Evolutionary conservation across 208 protist species (phyloP), one percentile per base, ranked within the genome.

Genomic region (Acanthamoeba lenticulata): DNA sequence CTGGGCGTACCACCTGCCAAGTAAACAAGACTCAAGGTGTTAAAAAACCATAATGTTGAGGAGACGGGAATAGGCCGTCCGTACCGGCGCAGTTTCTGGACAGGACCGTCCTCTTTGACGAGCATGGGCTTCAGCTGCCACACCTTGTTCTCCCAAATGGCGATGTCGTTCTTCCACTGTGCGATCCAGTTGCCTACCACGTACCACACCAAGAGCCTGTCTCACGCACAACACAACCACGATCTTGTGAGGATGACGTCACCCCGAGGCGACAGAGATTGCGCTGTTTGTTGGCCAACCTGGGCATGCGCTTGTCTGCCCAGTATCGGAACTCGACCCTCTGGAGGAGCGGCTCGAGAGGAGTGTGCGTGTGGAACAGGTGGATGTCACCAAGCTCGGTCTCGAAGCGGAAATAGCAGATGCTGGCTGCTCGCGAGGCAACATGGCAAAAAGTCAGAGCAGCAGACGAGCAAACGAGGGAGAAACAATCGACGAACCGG

Each of bases 121-220:
- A 92, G 29, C 7, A 74, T 24, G 57, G 88, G 88, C 62, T 79
- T 72, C 13, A 55, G 49, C 27, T 34, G 42, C 57, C 57, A 92
- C 38, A 79, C 65, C 88, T 92, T 92, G 88, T 92, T 72, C 88
- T 92, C 62, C 88, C 88, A 92, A 9, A 92, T 47, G 42, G 45
- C 1, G 65, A 92, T 92, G 88, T 92, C 88, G 44, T 74, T 45
- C 88, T 74, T 92, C 88, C 88, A 92, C n/a, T 92, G 57, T 55
- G 57, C 88, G 19, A 92, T 92, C 62, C 65, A 92, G 88, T 92
- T 92, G 32, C 65, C 65, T 17, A 92, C 88, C 2, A 92, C 88
- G 45, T 92, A 92, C 57, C 42, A 92, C 40, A 92, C 88, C 47
- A 92, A 34, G 17, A 62, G 11, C 42, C 79, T 81, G 17, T 36